These are phyloP conservation scores for Cryphonectria nitschkei DNA, from an alignment of 2,329 filamentous ascomycete genomes.

Conservation along the genomic window DNA sequence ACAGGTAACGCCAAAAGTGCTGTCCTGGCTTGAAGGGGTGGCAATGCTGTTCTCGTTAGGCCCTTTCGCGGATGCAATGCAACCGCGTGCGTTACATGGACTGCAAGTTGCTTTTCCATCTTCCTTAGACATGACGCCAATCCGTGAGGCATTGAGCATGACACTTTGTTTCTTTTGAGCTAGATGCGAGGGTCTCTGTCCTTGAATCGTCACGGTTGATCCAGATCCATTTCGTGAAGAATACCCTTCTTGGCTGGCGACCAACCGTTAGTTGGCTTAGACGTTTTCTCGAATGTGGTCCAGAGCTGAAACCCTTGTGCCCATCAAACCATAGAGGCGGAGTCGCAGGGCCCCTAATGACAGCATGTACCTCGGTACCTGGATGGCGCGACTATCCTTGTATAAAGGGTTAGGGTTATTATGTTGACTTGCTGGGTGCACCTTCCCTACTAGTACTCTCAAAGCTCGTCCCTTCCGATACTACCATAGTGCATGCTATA, in stretches of 20 bases:
- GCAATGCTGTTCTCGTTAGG: background rate
- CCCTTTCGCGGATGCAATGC: background rate
- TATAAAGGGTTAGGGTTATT: background rate
- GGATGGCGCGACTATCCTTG: background rate
- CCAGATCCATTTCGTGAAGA: background rate
- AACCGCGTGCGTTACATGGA: background rate
- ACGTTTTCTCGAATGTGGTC: background rate
- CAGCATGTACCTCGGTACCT: background rate
- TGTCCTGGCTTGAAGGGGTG: background rate
- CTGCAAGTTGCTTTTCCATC: background rate
- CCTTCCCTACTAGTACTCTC: background rate
- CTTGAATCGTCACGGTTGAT: no score
- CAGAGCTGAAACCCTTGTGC: background rate
- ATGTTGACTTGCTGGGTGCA: background rate
- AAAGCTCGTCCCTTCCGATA: background rate
- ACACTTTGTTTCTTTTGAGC: background rate
- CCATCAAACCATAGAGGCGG: background rate
- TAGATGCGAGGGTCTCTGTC: background rate
- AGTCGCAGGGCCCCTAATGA: background rate
- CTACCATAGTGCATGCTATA: background rate
- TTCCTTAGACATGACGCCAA: background rate
- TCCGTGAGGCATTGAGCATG: background rate
- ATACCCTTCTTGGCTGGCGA: background rate
- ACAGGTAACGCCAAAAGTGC: background rate
- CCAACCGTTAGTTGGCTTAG: background rate